phyloP scores from a whole-genome alignment of 1,139 yeast species.

The Scheffersomyces illinoinensis region DNA sequence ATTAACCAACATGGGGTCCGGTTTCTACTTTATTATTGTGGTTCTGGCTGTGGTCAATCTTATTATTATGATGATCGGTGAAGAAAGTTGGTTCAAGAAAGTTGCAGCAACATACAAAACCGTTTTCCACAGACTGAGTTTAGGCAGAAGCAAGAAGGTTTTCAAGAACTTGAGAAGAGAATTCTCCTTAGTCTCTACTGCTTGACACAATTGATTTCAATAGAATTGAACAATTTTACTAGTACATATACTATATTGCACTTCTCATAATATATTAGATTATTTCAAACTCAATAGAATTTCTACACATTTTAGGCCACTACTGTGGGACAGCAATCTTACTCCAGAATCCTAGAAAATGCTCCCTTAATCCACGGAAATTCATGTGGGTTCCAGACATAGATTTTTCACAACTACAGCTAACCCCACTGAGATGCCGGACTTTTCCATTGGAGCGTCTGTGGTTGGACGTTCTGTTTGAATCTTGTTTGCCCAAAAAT shows the following conservation, averaged over 20 bases:
- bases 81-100: conserved; percentile 30
- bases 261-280: background rate
- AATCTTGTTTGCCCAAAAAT: background rate
- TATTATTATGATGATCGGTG: conserved; percentile 46
- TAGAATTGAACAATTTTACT: background rate
- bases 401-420: background rate
- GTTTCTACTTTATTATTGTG: conserved; percentile 54
- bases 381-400: background rate
- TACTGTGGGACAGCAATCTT: background rate
- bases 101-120: conserved; percentile 34
- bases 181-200: conserved; percentile 9
- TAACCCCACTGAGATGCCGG: background rate
- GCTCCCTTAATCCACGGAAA: background rate
- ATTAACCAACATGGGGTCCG: conserved; percentile 57
- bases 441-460: background rate
- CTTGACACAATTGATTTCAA: background rate
- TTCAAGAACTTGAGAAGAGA: conserved; percentile 40
- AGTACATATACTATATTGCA: background rate
- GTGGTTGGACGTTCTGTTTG: background rate
- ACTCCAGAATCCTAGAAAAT: background rate
- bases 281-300: background rate
- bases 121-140: conserved; percentile 16
- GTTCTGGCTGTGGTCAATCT: conserved; percentile 51
- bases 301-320: background rate
- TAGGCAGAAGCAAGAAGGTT: conserved; percentile 35